Base-by-base conservation (phyloP, 805 yeast genomes). In the Kuraishia piskuri region DNA sequence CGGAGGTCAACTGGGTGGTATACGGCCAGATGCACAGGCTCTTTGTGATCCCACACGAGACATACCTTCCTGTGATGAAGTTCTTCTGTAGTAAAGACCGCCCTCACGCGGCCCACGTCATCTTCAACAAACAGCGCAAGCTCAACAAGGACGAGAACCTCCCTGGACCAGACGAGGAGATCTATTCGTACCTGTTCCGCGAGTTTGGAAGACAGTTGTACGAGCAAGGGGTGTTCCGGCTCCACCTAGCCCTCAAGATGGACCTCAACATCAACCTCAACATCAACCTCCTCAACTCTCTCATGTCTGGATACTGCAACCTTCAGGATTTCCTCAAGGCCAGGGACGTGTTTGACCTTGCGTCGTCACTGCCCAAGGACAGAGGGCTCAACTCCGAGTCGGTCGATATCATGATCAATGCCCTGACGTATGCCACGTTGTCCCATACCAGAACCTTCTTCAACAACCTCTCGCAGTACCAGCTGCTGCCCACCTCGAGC, bases 221-320 rank as follows among this genome's bases (percentile, higher is more conserved):
- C 58, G 82, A 77, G 54, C 83, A 82, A 7, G 94, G 92, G 0
- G 80, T 86, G 19, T 72, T 72, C 50, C 85, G 83, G 54, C 65
- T 88, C 2, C 89, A 86, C 58, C 77, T 80, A 53, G 75, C 77
- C 49, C 68, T 84, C 62, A 83, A 86, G 53, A 76, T 84, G 75
- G 95, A 88, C 56, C 58, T 78, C 50, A 67, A 72, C 10, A 67
- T 86, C 46, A 78, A 74, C 54, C 75, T 82, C 55, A 84, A 84
- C 57, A 74, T 83, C 10, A 70, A 68, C 10, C 64, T 88, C 31
- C 75, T 85, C 63, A 87, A 88, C 63, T 65, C 83, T 1, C 66
- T 86, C 46, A 74, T 88, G 67, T 82, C 79, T 49, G 88, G 90
- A 0, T 86, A 83, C 61, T 71, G 83, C 37, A 72, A 79, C 48